phyloP scores from a whole-genome alignment of 2,329 filamentous ascomycete species.

The Aspergillus sp. region DNA sequence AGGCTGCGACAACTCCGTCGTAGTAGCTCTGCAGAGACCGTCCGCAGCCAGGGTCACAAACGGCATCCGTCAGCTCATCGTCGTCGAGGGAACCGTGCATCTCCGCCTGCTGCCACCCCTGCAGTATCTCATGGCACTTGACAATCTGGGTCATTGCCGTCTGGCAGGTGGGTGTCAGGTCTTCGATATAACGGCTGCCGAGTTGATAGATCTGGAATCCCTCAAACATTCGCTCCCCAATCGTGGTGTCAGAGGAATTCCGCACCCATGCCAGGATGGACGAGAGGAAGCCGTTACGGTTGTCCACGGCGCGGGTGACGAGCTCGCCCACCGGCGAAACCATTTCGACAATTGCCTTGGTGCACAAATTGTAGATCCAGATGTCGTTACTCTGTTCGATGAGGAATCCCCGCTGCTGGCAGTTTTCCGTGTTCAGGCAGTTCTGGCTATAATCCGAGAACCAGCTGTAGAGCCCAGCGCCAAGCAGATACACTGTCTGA shows the following conservation, averaged over 20 bases:
- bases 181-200: background rate
- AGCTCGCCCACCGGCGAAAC: conserved; percentile 12
- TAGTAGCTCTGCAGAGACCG: conserved; percentile 7
- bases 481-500: conserved; percentile 1
- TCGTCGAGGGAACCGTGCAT: conserved; percentile 1
- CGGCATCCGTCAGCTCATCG: conserved; percentile 5
- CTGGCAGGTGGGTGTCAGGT: background rate
- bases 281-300: background rate
- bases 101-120: no score
- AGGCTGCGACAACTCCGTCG: background rate
- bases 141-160: background rate
- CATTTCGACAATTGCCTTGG: conserved; percentile 16
- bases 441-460: conserved; percentile 58
- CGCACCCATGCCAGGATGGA: conserved; percentile 13
- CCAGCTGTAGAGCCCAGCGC: conserved; percentile 55
- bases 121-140: conserved; percentile 4
- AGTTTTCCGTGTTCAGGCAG: conserved; percentile 47
- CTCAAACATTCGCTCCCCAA: no score
- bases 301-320: conserved; percentile 12
- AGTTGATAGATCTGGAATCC: no score
- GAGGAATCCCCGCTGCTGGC: conserved; percentile 37
- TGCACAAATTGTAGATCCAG: conserved; percentile 19
- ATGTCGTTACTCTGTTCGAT: conserved; percentile 12
- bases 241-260: background rate
- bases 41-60: conserved; percentile 10